These are phyloP conservation scores for Pichia sorboxylosa DNA, from an alignment of 1,139 yeast species.

Conservation along the genomic window DNA sequence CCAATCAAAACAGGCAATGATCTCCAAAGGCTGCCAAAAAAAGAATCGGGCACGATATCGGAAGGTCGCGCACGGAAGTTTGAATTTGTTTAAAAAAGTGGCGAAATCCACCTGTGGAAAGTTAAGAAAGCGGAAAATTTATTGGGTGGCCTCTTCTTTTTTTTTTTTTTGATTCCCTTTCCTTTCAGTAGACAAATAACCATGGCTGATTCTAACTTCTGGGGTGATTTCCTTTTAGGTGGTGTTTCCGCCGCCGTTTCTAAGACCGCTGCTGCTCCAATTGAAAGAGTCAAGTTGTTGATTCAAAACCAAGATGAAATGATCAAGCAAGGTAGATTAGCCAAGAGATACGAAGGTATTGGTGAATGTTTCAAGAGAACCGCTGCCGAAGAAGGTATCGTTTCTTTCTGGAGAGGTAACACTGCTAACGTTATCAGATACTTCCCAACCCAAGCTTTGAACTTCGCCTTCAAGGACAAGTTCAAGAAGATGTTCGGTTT, in stretches of 20 bases:
- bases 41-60: too few species aligned
- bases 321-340: slow-evolving; percentile 71
- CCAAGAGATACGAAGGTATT: slow-evolving; percentile 56
- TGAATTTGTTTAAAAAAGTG: too few species aligned
- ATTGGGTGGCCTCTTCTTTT: slow-evolving; percentile 1
- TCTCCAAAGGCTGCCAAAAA: too few species aligned
- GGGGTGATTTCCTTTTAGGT: slow-evolving; percentile 60
- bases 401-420: slow-evolving; percentile 77
- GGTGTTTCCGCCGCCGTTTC: slow-evolving; percentile 82
- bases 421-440: slow-evolving; percentile 75
- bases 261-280: slow-evolving; percentile 79
- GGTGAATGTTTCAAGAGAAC: slow-evolving; percentile 65
- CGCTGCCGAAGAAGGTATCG: slow-evolving; percentile 58
- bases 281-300: slow-evolving; percentile 70
- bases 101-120: too few species aligned
- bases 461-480: slow-evolving; percentile 78
- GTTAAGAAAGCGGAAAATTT: too few species aligned
- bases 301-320: slow-evolving; percentile 79
- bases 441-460: slow-evolving; percentile 79
- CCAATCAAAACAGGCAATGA: too few species aligned
- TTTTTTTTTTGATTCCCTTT: slow-evolving; percentile 1
- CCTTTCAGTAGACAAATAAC: slow-evolving; percentile 3
- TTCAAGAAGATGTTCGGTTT: slow-evolving; percentile 69
- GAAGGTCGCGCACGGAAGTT: too few species aligned
- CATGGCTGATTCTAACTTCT: slow-evolving; percentile 29